Evolutionary conservation across 768 basidiomycete species (phyloP).

Genomic region (Mycena rebaudengoi): DNA sequence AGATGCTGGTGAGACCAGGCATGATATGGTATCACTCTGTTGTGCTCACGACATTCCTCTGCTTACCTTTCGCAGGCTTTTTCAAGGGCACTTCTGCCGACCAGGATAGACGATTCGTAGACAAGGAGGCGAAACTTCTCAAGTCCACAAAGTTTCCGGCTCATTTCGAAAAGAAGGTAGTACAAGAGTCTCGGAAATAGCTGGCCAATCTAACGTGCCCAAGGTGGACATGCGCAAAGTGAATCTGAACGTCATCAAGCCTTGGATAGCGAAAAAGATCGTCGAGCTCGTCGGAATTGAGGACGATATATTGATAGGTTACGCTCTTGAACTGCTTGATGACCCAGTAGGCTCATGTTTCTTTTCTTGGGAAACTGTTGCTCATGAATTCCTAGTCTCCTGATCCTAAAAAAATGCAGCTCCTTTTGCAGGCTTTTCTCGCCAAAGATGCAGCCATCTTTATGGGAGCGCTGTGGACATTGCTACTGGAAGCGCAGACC

Average conservation of each 20-base stretch:
- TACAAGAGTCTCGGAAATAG: neutral
- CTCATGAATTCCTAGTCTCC: conserved; percentile 44
- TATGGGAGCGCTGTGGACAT: conserved; percentile 88
- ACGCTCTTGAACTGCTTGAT: conserved; percentile 94
- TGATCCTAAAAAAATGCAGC: conserved; percentile 96
- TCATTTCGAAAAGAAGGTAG: conserved; percentile 87
- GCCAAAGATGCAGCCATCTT: conserved; percentile 86
- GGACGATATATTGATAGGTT: conserved; percentile 97
- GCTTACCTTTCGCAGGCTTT: conserved; percentile 61
- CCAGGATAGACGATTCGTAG: conserved; percentile 92
- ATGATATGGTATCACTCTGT: conserved; percentile 33
- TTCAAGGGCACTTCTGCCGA: conserved; percentile 93
- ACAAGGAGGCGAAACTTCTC: conserved; percentile 92
- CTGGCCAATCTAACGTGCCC: neutral
- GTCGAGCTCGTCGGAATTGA: conserved; percentile 92
- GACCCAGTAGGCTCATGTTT: conserved; percentile 72
- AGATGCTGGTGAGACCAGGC: conserved; percentile 59
- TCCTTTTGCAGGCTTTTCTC: conserved; percentile 92
- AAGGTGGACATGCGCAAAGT: conserved; percentile 97
- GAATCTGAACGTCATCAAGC: conserved; percentile 88
- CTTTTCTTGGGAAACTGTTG: neutral
- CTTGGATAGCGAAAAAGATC: conserved; percentile 96
- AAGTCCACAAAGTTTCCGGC: conserved; percentile 91
- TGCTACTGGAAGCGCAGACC: conserved; percentile 92
- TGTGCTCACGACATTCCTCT: conserved; percentile 30